Conservation (phyloP, 805 yeast genomes). For the Yamadazyma scolyti region DNA sequence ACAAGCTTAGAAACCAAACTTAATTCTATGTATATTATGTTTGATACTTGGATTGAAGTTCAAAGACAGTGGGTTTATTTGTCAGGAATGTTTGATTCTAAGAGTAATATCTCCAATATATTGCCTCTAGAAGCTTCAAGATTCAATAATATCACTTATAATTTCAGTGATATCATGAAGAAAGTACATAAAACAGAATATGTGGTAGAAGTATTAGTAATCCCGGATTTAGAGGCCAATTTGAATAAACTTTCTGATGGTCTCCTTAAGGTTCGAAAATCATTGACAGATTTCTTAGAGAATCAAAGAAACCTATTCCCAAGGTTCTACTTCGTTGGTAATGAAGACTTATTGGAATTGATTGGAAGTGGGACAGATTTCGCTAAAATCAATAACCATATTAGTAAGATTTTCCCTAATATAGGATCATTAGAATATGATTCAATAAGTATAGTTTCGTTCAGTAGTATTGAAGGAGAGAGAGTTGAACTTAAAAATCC, state of each 20-base stretch:
- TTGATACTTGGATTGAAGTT: conserved; percentile 75
- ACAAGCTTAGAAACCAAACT: conserved; percentile 53
- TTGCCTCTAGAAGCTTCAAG: conserved; percentile 69
- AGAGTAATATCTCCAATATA: conserved; percentile 54
- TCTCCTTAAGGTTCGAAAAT: conserved; percentile 54
- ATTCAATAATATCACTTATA: conserved; percentile 60
- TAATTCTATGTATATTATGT: conserved; percentile 44
- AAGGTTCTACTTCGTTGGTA: conserved; percentile 83
- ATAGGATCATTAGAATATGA: conserved; percentile 41
- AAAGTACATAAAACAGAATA: conserved; percentile 44
- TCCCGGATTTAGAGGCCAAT: conserved; percentile 44
- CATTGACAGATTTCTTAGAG: conserved; percentile 76
- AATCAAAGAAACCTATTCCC: conserved; percentile 74
- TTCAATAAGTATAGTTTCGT: conserved; percentile 35
- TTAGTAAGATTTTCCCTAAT: conserved; percentile 72
- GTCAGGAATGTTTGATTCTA: conserved; percentile 66
- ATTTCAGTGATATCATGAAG: conserved; percentile 51
- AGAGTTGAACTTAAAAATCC: conserved; percentile 36
- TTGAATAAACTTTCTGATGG: conserved; percentile 54
- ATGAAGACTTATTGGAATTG: conserved; percentile 81
- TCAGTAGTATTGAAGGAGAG: conserved; percentile 70
- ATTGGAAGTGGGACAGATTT: conserved; percentile 62
- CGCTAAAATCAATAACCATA: conserved; percentile 48
- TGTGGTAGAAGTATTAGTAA: conserved; percentile 52
- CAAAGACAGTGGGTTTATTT: conserved; percentile 89